Evolutionary conservation across 257 asterid genomes (phyloP).

Genomic region (Plantago ovata): DNA sequence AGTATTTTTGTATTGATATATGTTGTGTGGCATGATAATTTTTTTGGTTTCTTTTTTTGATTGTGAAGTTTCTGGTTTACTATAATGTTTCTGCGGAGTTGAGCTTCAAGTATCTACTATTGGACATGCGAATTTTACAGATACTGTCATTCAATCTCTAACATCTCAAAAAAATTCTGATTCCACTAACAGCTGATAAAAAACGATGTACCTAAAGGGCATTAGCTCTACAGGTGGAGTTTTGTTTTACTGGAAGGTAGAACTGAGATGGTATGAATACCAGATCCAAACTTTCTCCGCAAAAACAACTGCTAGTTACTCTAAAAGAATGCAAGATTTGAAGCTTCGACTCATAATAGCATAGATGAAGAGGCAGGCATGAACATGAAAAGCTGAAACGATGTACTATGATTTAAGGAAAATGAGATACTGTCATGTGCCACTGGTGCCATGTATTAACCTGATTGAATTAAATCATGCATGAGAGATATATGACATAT

Average conservation of each 20-base stretch:
- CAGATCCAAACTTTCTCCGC: neutral
- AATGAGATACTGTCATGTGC: too few species aligned
- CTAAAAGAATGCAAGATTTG: too few species aligned
- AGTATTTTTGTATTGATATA: conserved; percentile 10
- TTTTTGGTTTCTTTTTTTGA: neutral
- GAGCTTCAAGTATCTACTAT: neutral
- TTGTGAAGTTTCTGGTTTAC: neutral
- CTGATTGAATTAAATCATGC: neutral
- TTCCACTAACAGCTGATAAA: neutral
- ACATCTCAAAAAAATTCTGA: neutral
- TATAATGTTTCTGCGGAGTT: neutral
- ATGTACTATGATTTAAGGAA: too few species aligned
- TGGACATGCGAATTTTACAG: neutral
- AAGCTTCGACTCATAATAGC: too few species aligned
- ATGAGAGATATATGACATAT: neutral
- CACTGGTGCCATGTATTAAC: too few species aligned
- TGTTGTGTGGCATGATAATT: neutral
- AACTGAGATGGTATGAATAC: neutral
- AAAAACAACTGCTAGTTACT: too few species aligned
- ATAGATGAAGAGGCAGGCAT: too few species aligned
- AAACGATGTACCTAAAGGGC: neutral
- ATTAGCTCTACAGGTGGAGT: neutral
- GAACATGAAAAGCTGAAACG: too few species aligned
- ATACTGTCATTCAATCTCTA: neutral
- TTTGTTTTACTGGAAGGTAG: neutral